Evolutionary conservation across 106 monocot genomes (phyloP).

Genomic region (Triglochin maritima): DNA sequence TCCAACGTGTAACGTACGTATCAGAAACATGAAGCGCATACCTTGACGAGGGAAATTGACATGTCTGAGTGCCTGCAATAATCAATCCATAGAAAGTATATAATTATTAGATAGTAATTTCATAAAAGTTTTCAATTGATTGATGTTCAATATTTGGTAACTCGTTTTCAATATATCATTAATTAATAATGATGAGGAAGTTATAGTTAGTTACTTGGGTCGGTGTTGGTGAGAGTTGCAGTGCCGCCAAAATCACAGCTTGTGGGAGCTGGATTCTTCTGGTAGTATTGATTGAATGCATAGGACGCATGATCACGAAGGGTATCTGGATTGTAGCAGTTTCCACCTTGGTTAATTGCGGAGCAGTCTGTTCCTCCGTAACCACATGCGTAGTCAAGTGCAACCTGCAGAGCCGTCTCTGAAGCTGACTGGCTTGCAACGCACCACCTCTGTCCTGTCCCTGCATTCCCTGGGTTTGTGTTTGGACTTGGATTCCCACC

Average conservation of each 20-base stretch:
- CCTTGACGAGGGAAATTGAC: slow-evolving; percentile 60
- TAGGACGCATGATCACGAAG: slow-evolving; percentile 74
- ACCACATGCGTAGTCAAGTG: slow-evolving; percentile 87
- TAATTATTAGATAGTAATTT: neutral
- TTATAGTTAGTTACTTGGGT: slow-evolving; percentile 60
- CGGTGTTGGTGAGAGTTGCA: slow-evolving; percentile 48
- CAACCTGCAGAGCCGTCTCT: slow-evolving; percentile 67
- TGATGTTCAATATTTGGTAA: neutral
- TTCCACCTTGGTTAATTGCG: slow-evolving; percentile 53
- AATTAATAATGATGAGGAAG: neutral
- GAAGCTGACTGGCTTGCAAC: slow-evolving; percentile 64
- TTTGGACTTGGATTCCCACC: neutral
- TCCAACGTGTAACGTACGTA: too few relatives aligned
- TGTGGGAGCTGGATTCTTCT: slow-evolving; percentile 71
- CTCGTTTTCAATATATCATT: neutral
- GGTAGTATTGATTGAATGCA: slow-evolving; percentile 89
- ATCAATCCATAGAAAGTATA: neutral
- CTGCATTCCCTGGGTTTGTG: neutral
- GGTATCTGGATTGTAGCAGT: slow-evolving; percentile 68
- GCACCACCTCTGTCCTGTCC: slow-evolving; percentile 61
- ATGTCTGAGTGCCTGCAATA: slow-evolving; percentile 41
- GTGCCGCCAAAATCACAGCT: slow-evolving; percentile 92
- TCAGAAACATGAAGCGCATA: slow-evolving; percentile 6
- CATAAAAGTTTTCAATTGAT: neutral
- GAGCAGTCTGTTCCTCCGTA: slow-evolving; percentile 88